Conservation (phyloP, 1,284 basidiomycete species). For the Cronartium quercuum region DNA sequence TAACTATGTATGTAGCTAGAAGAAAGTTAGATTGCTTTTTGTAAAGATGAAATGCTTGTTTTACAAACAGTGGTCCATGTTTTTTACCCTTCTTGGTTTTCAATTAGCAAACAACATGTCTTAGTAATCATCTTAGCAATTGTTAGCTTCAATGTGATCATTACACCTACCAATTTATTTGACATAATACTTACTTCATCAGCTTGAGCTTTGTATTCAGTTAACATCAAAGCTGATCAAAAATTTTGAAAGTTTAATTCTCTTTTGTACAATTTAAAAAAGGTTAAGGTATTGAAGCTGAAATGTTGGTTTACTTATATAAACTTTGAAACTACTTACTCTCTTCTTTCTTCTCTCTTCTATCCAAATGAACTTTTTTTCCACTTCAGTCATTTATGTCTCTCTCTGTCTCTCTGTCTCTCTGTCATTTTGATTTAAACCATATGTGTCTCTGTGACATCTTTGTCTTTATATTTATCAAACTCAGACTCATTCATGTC, state of each 20-base stretch:
- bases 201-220: conserved; percentile 62
- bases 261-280: background rate
- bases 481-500: no score
- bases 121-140: conserved; percentile 80
- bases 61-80: background rate
- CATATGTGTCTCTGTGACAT: no score
- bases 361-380: no score
- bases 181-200: conserved; percentile 73
- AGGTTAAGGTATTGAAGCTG: background rate
- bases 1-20: conserved; percentile 85
- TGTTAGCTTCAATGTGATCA: conserved; percentile 69
- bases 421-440: no score
- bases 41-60: background rate
- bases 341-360: no score
- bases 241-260: background rate
- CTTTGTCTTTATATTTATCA: no score
- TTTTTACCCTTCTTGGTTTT: conserved; percentile 7
- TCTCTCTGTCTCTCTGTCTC: no score
- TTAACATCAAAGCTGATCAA: conserved; percentile 22
- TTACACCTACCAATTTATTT: conserved; percentile 67
- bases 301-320: background rate
- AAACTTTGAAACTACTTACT: no score
- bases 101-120: conserved; percentile 76
- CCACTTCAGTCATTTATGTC: no score
- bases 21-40: conserved; percentile 41